Evolutionary conservation across 169 alveolate genomes (phyloP).

Genomic region (Cryptosporidium viatorum): DNA sequence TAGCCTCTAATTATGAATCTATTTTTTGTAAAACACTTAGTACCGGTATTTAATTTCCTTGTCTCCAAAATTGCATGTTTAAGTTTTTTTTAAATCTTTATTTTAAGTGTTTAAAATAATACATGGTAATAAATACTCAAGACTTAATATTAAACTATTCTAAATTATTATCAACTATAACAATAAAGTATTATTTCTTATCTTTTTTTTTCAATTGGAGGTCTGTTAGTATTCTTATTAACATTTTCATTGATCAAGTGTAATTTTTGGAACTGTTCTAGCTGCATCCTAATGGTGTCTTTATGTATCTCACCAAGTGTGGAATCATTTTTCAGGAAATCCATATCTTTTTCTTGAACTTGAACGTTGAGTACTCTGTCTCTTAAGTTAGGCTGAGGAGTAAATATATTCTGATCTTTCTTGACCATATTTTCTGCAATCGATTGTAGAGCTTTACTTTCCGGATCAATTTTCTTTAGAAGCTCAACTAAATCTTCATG

Average conservation of each 20-base stretch:
- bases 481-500: slow-evolving; percentile 63
- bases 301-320: slow-evolving; percentile 56
- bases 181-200: slow-evolving; percentile 6
- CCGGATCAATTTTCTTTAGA: slow-evolving; percentile 62
- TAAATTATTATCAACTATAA: background rate
- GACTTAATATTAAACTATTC: slow-evolving; percentile 1
- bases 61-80: slow-evolving; percentile 26
- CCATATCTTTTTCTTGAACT: slow-evolving; percentile 29
- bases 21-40: background rate
- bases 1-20: too few relatives aligned
- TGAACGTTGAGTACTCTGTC: slow-evolving; percentile 36
- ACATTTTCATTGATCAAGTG: slow-evolving; percentile 60
- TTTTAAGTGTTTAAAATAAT: background rate
- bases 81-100: background rate
- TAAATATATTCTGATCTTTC: slow-evolving; percentile 35
- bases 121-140: background rate
- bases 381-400: slow-evolving; percentile 26
- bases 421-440: slow-evolving; percentile 62
- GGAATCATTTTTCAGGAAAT: slow-evolving; percentile 5
- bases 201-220: slow-evolving; percentile 12
- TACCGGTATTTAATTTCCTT: background rate
- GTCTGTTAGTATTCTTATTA: slow-evolving; percentile 21
- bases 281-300: slow-evolving; percentile 73
- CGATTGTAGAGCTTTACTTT: slow-evolving; percentile 64
- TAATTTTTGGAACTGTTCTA: slow-evolving; percentile 60